phyloP scores from a whole-genome alignment of 805 yeast species.

The Saturnispora kantuleensis region DNA sequence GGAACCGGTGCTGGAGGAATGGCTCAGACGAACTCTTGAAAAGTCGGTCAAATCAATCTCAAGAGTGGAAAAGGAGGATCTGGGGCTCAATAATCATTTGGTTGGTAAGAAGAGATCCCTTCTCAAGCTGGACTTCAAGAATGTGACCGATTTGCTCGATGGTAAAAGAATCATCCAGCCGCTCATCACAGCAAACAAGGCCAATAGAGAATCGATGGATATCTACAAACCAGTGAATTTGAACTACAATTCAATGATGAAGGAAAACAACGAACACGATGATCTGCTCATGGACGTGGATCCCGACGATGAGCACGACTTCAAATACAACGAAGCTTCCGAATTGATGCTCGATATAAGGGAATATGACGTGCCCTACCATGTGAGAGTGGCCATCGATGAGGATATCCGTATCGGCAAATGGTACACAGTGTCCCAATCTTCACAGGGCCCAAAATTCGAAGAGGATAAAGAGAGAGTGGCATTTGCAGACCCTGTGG shows the following conservation, averaged over 20 bases:
- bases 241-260: constrained; percentile 25
- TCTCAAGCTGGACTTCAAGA: constrained; percentile 63
- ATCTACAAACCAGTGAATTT: constrained; percentile 51
- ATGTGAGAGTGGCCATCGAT: constrained; percentile 93
- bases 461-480: constrained; percentile 61
- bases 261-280: constrained; percentile 22
- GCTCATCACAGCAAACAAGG: constrained; percentile 56
- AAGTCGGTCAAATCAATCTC: constrained; percentile 44
- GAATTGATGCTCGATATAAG: constrained; percentile 68
- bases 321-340: constrained; percentile 40
- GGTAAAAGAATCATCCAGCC: constrained; percentile 68
- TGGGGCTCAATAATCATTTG: constrained; percentile 75
- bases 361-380: constrained; percentile 95
- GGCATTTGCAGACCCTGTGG: constrained; percentile 96
- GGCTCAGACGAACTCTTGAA: constrained; percentile 59
- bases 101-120: constrained; percentile 61
- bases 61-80: constrained; percentile 64
- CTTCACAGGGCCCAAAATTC: constrained; percentile 43
- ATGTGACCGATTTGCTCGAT: constrained; percentile 59
- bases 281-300: constrained; percentile 22
- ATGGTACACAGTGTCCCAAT: constrained; percentile 79
- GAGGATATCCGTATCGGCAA: constrained; percentile 81
- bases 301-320: constrained; percentile 11
- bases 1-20: constrained; percentile 80
- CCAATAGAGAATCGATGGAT: constrained; percentile 52